phyloP scores from a whole-genome alignment of 306 rosid genomes.

The Prunus armeniaca region DNA sequence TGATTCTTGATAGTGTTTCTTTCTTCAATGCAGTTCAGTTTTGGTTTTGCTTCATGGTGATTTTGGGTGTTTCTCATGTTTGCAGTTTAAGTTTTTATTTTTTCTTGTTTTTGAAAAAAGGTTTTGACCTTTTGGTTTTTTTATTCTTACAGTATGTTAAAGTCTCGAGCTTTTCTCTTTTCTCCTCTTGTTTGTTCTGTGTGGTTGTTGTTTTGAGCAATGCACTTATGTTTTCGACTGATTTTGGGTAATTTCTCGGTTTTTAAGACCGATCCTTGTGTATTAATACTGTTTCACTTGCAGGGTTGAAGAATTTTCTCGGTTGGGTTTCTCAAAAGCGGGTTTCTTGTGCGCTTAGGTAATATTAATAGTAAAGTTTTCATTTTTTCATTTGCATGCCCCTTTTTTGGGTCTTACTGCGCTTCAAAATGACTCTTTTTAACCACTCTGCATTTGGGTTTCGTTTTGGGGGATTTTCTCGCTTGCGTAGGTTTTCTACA shows the following conservation, averaged over 20 bases:
- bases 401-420: background rate
- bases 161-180: background rate
- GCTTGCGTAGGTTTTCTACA: background rate
- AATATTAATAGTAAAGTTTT: background rate
- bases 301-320: background rate
- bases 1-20: background rate
- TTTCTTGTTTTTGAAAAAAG: background rate
- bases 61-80: background rate
- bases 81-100: background rate
- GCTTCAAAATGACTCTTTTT: background rate
- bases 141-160: background rate
- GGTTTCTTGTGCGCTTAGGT: background rate
- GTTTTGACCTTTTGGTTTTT: background rate
- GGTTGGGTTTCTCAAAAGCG: background rate
- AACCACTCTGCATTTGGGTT: background rate
- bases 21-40: background rate
- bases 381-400: background rate
- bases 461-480: background rate
- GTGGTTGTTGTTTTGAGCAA: background rate
- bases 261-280: background rate
- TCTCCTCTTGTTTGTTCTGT: background rate
- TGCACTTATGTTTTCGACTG: background rate
- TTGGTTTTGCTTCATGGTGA: background rate
- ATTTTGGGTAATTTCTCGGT: background rate
- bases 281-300: background rate